phyloP scores from a whole-genome alignment of 1,284 basidiomycete genomes.

The Ceratobasidium papillatum region DNA sequence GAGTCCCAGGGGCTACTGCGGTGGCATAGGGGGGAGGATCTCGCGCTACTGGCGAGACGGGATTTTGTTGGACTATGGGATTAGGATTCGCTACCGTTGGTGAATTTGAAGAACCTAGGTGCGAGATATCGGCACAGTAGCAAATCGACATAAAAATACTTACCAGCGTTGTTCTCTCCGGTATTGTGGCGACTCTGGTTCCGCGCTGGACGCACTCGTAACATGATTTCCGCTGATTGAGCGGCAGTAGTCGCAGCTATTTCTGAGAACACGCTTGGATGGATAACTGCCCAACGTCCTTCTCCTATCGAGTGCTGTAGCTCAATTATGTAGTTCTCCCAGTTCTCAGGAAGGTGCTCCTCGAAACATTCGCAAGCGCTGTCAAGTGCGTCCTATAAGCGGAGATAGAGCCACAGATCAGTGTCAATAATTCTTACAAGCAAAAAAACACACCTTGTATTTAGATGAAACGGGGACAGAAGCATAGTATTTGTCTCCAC shows the following conservation, averaged over 20 bases:
- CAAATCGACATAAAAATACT: neutral
- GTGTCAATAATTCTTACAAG: neutral
- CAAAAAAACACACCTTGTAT: slow-evolving; percentile 5
- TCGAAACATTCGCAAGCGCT: slow-evolving; percentile 31
- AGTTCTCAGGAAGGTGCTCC: slow-evolving; percentile 15
- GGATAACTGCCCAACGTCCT: slow-evolving; percentile 30
- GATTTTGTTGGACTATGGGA: neutral
- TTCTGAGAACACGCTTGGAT: slow-evolving; percentile 13
- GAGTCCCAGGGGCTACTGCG: neutral
- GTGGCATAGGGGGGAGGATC: slow-evolving; percentile 20
- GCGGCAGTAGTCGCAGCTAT: neutral
- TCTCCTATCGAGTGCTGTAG: slow-evolving; percentile 27
- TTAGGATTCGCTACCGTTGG: neutral
- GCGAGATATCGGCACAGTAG: neutral
- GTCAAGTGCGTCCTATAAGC: slow-evolving; percentile 18
- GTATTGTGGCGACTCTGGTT: slow-evolving; percentile 5
- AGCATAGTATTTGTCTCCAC: slow-evolving; percentile 13
- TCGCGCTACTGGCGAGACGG: neutral
- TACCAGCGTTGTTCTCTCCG: neutral
- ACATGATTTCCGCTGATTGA: slow-evolving; percentile 9
- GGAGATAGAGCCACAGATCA: neutral
- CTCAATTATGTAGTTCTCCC: slow-evolving; percentile 16
- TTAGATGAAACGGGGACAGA: slow-evolving; percentile 8
- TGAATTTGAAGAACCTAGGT: neutral
- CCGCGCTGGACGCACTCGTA: slow-evolving; percentile 3